Evolutionary conservation across 768 basidiomycete genomes (phyloP), one percentile per base, ranked within the genome.

Genomic region (Termitomyces sp.): DNA sequence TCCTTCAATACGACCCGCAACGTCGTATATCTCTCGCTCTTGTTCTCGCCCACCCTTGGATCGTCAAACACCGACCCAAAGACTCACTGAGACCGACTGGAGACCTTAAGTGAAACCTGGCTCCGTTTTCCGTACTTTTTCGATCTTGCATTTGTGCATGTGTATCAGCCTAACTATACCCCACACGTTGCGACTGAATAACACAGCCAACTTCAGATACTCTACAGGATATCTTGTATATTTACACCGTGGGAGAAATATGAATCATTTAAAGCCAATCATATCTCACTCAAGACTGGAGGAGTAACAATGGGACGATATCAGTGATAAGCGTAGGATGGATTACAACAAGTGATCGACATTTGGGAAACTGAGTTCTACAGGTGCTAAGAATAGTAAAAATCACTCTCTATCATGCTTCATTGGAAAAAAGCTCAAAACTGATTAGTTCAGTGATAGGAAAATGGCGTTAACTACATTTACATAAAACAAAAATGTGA

Each of bases 1-100:
- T 98, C 16, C 81, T 98, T 14, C 87, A 84, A 69, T 85, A 92
- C 61, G 86, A 91, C 24, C 90, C 94, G 0, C 80, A 86, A 63
- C 80, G 87, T 56, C 84, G 95, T 5, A 63, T 98, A 16, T 76
- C 93, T 0, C 78, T 97, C 26, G 69, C 73, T 0, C 86, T 93
- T 16, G 94, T 93, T 32, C 76, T 86, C 28, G 76, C 76, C 3
- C 94, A 96, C 66, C 92, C 93, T 10, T 98, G 95, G 93, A 88
- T 98, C 48, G 72, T 85, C 26, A 87, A 79, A 65, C 79, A 88
- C 61, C 75, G 86, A 35, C 79, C 83, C 5, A 85, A 82, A 64
- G 75, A 74, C 18, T 58, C 44, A 26, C 51, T 62, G 28, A 61
- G 72, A 55, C 66, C 65, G 6, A 70, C 68, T 43, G 62, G 13